Percentiles rank a stretch among this genome's conserved stretches.
Conservation (phyloP, 2,329 filamentous ascomycete genomes). For the Polytolypa hystricis region DNA sequence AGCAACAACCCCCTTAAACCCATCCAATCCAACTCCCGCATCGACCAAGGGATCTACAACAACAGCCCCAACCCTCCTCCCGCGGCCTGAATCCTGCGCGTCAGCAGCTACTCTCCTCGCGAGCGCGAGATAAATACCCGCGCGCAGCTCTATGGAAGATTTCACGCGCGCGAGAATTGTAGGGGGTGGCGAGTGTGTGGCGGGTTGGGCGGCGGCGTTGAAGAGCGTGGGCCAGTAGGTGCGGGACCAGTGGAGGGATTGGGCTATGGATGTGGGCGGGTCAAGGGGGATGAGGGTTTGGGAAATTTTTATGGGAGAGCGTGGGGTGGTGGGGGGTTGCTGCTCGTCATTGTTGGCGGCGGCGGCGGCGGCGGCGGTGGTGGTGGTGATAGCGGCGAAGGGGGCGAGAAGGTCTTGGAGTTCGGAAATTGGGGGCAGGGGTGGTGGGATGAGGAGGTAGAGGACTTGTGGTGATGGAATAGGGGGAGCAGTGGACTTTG, state of each 20-base stretch:
- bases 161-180: conserved; percentile 25
- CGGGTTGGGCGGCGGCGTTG: conserved; percentile 35
- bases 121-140: conserved; percentile 30
- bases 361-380: conserved; percentile 4
- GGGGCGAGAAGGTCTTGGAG: conserved; percentile 27
- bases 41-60: conserved; percentile 31
- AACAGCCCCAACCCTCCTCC: conserved; percentile 33
- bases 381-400: conserved; percentile 20
- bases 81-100: conserved; percentile 25
- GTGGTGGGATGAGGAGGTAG: conserved; percentile 32
- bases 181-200: conserved; percentile 31
- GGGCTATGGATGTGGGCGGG: conserved; percentile 28
- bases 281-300: conserved; percentile 29
- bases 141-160: conserved; percentile 25
- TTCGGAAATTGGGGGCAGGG: conserved; percentile 25
- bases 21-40: conserved; percentile 19
- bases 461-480: conserved; percentile 22
- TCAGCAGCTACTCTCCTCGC: conserved; percentile 30
- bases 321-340: conserved; percentile 4
- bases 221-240: conserved; percentile 34
- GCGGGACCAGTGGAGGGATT: conserved; percentile 33
- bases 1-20: conserved; percentile 30
- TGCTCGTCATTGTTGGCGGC: conserved; percentile 1
- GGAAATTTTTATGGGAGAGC: conserved; percentile 16
- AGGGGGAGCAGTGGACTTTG: no score